Conservation (phyloP, 2,329 filamentous ascomycete species). For the Cercospora sp. region DNA sequence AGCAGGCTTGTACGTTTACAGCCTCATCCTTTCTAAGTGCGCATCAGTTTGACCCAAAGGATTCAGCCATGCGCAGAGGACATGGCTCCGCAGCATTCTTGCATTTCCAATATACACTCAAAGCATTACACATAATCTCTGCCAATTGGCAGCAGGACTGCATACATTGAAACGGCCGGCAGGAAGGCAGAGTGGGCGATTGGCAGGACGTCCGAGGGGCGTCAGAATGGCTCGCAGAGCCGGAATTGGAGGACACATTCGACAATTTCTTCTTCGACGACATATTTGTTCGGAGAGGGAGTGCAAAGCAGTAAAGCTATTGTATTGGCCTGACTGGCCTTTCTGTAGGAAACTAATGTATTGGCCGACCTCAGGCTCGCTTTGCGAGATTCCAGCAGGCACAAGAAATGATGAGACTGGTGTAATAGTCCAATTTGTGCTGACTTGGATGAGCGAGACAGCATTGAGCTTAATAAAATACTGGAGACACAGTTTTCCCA, state of each 20-base stretch:
- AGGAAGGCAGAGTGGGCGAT: background rate
- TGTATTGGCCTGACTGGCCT: background rate
- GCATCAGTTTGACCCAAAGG: background rate
- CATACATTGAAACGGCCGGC: constrained; percentile 12
- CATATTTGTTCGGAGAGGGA: background rate
- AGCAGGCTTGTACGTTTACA: background rate
- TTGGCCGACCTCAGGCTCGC: background rate
- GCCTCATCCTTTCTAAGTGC: background rate
- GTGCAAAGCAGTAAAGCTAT: background rate
- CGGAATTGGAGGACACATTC: background rate
- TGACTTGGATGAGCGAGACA: background rate
- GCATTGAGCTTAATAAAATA: no score
- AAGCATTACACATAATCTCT: constrained; percentile 2
- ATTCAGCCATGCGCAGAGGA: background rate
- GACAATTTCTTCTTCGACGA: background rate
- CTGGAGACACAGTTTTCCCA: no score
- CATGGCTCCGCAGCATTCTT: constrained; percentile 1
- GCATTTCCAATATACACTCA: background rate
- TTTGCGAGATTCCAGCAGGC: background rate
- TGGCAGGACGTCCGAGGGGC: background rate
- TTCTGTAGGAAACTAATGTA: constrained; percentile 8
- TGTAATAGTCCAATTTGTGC: background rate
- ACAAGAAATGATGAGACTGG: background rate
- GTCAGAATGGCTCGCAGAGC: background rate
- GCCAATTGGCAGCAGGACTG: constrained; percentile 15